Evolutionary conservation across 345 rosid genomes (phyloP).

Genomic region (Alliaria petiolata): DNA sequence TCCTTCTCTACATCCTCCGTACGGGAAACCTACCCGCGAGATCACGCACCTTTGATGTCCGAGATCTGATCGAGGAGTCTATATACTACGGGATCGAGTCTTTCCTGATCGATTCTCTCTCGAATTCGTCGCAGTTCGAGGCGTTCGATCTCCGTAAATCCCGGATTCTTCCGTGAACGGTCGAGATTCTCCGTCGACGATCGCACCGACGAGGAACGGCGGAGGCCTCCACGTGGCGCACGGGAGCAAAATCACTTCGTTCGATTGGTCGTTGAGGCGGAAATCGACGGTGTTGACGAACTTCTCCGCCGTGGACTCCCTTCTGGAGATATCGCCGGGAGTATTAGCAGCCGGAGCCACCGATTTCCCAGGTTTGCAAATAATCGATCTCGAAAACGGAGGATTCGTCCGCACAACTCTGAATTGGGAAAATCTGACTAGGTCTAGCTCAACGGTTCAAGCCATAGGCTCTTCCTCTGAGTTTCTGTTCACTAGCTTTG

Average conservation of each 20-base stretch:
- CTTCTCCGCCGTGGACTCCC: constrained; percentile 84
- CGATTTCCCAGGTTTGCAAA: constrained; percentile 79
- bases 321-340: constrained; percentile 54
- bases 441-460: constrained; percentile 77
- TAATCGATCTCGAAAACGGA: constrained; percentile 65
- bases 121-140: constrained; percentile 68
- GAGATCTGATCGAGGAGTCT: constrained; percentile 77
- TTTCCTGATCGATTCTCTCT: constrained; percentile 48
- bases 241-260: constrained; percentile 88
- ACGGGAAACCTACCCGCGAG: constrained; percentile 77
- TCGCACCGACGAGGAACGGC: constrained; percentile 44
- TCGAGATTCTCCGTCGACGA: constrained; percentile 66
- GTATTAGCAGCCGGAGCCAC: constrained; percentile 82
- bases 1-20: constrained; percentile 71
- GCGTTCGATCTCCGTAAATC: constrained; percentile 71
- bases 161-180: constrained; percentile 49
- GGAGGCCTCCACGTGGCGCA: constrained; percentile 80
- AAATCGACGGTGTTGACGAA: constrained; percentile 72
- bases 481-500: constrained; percentile 77
- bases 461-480: constrained; percentile 68
- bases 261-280: constrained; percentile 75
- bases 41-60: constrained; percentile 54
- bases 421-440: constrained; percentile 67
- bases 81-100: constrained; percentile 65
- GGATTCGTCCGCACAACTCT: constrained; percentile 57